These are phyloP conservation scores for Jaltomata sinuosa DNA, from an alignment of 257 asterid species.

Conservation along the genomic window DNA sequence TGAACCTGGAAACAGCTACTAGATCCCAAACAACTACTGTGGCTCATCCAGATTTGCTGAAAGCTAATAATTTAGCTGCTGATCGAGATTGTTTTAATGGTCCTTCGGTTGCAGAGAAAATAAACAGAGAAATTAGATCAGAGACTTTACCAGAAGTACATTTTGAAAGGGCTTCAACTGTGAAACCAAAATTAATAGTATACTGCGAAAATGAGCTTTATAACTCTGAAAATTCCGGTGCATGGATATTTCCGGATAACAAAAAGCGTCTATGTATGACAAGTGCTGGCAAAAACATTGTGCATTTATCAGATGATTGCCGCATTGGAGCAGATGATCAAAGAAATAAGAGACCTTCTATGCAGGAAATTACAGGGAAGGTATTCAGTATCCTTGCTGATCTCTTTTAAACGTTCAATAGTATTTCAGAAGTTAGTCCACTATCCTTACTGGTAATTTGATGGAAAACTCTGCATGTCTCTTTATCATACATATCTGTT, in stretches of 20 bases:
- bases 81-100: conserved; percentile 5
- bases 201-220: conserved; percentile 29
- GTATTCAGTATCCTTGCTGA: conserved; percentile 18
- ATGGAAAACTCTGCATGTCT: not conserved
- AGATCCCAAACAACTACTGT: conserved; percentile 27
- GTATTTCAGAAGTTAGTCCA: not conserved
- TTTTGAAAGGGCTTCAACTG: conserved; percentile 21
- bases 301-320: conserved; percentile 17
- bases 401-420: not conserved
- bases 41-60: conserved; percentile 15
- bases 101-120: conserved; percentile 25
- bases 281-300: conserved; percentile 49
- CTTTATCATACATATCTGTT: not conserved
- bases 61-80: conserved; percentile 10
- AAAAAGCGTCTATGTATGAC: conserved; percentile 44
- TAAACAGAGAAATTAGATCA: conserved; percentile 20
- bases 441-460: not conserved
- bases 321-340: conserved; percentile 22
- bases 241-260: conserved; percentile 66
- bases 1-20: conserved; percentile 28
- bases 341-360: conserved; percentile 14
- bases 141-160: conserved; percentile 19
- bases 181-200: conserved; percentile 23
- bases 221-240: conserved; percentile 35
- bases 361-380: conserved; percentile 25